Evolutionary conservation across 169 alveolate genomes (phyloP).

Genomic region (Prorocentrum cordatum): DNA sequence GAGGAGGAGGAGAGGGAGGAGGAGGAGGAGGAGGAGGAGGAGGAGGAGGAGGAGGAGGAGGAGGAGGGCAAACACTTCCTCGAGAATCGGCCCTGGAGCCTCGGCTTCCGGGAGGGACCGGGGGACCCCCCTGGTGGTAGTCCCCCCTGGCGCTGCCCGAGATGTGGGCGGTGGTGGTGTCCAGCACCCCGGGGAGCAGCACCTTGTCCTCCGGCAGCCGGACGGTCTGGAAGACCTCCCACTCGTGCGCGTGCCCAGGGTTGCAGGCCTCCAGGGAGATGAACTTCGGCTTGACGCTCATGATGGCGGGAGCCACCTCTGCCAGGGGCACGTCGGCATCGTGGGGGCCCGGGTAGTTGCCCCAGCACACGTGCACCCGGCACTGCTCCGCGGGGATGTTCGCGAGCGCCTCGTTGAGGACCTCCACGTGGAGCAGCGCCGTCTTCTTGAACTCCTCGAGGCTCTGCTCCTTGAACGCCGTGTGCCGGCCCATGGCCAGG

Average conservation of each 20-base stretch:
- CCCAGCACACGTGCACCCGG: slow-evolving; percentile 36
- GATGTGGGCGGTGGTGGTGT: slow-evolving; percentile 30
- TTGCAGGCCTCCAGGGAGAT: not conserved
- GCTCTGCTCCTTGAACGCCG: not conserved
- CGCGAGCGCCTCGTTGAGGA: not conserved
- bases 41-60: too few relatives aligned
- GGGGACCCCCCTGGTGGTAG: too few relatives aligned
- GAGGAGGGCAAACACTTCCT: too few relatives aligned
- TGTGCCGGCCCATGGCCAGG: slow-evolving; percentile 21
- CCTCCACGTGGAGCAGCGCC: not conserved
- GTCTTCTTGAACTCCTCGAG: not conserved
- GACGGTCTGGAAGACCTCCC: not conserved
- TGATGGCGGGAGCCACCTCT: not conserved
- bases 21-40: too few relatives aligned
- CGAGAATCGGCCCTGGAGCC: too few relatives aligned
- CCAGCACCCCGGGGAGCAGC: slow-evolving; percentile 1
- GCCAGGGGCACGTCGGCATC: not conserved
- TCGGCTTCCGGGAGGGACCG: too few relatives aligned
- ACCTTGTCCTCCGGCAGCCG: not conserved
- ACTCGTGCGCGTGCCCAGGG: not conserved
- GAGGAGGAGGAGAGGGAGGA: too few relatives aligned
- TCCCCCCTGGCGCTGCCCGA: too few relatives aligned
- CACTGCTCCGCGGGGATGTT: not conserved
- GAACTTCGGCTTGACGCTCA: not conserved
- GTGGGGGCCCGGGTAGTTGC: slow-evolving; percentile 28